phyloP scores from a whole-genome alignment of 495 filamentous ascomycete species.

The Hypoxylon cercidicola region DNA sequence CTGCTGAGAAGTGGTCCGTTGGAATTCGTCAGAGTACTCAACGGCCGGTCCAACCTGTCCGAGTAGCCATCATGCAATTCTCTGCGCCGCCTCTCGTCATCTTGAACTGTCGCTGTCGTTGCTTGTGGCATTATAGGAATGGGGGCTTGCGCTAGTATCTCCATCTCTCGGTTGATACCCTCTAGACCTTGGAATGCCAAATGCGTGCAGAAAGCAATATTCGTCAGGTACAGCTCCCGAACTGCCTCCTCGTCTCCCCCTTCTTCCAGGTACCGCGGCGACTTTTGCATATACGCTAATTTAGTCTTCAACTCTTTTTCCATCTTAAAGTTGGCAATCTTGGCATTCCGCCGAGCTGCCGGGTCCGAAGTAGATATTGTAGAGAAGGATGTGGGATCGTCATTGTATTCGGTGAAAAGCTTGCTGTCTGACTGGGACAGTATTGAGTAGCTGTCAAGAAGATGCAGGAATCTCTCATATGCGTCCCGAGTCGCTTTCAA shows the following conservation, averaged over 20 bases:
- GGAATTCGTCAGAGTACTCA: constrained; percentile 53
- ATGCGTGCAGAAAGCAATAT: constrained; percentile 76
- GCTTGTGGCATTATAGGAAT: constrained; percentile 51
- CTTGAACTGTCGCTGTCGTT: constrained; percentile 48
- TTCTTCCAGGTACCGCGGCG: constrained; percentile 54
- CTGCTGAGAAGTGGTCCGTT: constrained; percentile 81
- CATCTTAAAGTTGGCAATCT: constrained; percentile 84
- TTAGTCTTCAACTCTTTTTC: constrained; percentile 89
- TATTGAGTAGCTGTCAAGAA: constrained; percentile 81
- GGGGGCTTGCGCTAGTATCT: constrained; percentile 81
- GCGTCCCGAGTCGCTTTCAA: constrained; percentile 69
- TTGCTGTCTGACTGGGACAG: constrained; percentile 73
- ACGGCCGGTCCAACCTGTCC: constrained; percentile 76
- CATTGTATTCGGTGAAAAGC: constrained; percentile 76
- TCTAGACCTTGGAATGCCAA: constrained; percentile 88
- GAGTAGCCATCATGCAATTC: constrained; percentile 67
- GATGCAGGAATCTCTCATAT: constrained; percentile 80
- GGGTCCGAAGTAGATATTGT: constrained; percentile 76
- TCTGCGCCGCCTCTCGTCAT: constrained; percentile 62
- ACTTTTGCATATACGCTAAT: constrained; percentile 66
- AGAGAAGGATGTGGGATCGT: constrained; percentile 73
- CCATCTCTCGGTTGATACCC: constrained; percentile 80
- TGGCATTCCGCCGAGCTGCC: constrained; percentile 76
- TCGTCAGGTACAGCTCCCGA: constrained; percentile 79
- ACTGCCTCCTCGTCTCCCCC: constrained; percentile 78